Evolutionary conservation across 2,329 filamentous ascomycete species (phyloP).

Genomic region (Colletotrichum sp.): DNA sequence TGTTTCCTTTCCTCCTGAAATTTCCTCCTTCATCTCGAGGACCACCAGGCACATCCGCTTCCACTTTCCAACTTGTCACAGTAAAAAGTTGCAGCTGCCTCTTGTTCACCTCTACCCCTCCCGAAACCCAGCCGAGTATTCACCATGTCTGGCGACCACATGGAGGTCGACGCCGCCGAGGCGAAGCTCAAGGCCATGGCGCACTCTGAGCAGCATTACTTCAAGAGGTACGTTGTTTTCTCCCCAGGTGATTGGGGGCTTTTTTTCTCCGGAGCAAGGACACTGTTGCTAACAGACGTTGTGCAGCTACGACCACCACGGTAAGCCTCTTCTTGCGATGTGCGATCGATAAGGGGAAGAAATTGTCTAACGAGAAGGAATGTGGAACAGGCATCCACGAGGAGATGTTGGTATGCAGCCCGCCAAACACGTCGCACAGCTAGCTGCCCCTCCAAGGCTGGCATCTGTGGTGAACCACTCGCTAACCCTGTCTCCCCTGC

Average conservation of each 20-base stretch:
- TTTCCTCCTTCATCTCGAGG: background rate
- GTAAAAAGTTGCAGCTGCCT: background rate
- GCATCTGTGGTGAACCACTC: background rate
- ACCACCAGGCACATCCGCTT: background rate
- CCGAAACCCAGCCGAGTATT: background rate
- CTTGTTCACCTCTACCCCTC: background rate
- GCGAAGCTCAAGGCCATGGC: slow-evolving; percentile 74
- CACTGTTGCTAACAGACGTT: slow-evolving; percentile 22
- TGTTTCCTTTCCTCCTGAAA: slow-evolving; percentile 12
- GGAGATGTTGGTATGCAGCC: slow-evolving; percentile 87
- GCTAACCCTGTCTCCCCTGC: slow-evolving; percentile 21
- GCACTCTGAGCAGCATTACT: slow-evolving; percentile 98
- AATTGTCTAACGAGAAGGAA: slow-evolving; percentile 1
- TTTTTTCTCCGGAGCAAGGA: background rate
- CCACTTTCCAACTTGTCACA: background rate
- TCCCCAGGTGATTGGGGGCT: background rate
- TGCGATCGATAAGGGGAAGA: slow-evolving; percentile 8
- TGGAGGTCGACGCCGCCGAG: slow-evolving; percentile 67
- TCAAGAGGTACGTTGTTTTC: slow-evolving; percentile 77
- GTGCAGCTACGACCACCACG: slow-evolving; percentile 94
- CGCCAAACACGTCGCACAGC: slow-evolving; percentile 8
- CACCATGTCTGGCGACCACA: slow-evolving; percentile 53
- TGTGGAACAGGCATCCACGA: slow-evolving; percentile 80
- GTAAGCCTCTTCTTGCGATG: slow-evolving; percentile 51
- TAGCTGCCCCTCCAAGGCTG: background rate